These are phyloP conservation scores for Claviceps pusilla DNA, from an alignment of 2,329 filamentous ascomycete genomes.

Conservation along the genomic window DNA sequence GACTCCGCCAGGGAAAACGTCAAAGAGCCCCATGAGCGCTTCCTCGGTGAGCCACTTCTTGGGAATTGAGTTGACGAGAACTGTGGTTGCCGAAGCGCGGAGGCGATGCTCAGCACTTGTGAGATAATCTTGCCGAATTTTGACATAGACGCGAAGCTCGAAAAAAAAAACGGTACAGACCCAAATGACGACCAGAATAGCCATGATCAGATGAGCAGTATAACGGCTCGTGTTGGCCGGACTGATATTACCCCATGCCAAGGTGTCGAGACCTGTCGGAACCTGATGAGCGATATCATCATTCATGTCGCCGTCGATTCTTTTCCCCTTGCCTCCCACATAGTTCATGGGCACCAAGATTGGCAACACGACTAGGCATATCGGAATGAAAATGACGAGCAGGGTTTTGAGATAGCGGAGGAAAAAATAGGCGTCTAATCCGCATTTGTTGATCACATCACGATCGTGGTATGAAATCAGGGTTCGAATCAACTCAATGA, in stretches of 20 bases:
- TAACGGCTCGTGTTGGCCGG: constrained; percentile 51
- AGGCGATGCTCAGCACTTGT: constrained; percentile 91
- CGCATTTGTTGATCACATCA: constrained; percentile 87
- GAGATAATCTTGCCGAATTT: constrained; percentile 83
- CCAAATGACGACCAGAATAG: constrained; percentile 63
- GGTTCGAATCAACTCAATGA: constrained; percentile 37
- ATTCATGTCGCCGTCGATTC: constrained; percentile 24
- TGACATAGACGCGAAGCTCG: constrained; percentile 77
- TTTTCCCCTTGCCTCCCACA: constrained; percentile 49
- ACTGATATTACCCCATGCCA: constrained; percentile 79
- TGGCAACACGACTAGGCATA: constrained; percentile 63
- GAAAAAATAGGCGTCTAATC: constrained; percentile 94
- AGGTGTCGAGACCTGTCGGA: constrained; percentile 55
- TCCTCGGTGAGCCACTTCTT: constrained; percentile 78
- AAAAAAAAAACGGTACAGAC: constrained; percentile 77
- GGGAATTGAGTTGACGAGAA: constrained; percentile 82
- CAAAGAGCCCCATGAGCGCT: constrained; percentile 69
- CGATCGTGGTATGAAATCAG: constrained; percentile 56
- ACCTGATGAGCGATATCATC: constrained; percentile 9
- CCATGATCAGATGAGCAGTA: constrained; percentile 73
- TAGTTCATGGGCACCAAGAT: constrained; percentile 78
- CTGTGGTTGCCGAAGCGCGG: constrained; percentile 84
- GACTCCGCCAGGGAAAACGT: constrained; percentile 90
- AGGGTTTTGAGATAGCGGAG: constrained; percentile 67
- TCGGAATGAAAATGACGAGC: constrained; percentile 80